Conservation (phyloP, 495 filamentous ascomycete genomes). For the Tetracladium marchalianum region DNA sequence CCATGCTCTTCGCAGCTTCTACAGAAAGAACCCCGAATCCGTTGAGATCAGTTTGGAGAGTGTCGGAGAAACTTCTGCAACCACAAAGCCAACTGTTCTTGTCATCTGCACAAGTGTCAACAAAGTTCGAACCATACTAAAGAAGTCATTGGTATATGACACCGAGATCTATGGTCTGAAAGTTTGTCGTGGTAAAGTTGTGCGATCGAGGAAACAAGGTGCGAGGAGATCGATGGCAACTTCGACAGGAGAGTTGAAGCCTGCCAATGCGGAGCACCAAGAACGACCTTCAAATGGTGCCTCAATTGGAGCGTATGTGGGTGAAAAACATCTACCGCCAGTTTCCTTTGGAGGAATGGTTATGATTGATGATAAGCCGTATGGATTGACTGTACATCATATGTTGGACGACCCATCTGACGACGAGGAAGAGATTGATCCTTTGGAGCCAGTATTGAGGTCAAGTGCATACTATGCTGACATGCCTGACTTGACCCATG, state of each 20-base stretch:
- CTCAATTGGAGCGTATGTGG: slow-evolving; percentile 83
- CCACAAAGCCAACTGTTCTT: slow-evolving; percentile 62
- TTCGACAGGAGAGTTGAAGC: slow-evolving; percentile 23
- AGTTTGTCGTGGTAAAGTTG: slow-evolving; percentile 59
- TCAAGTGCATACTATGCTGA: slow-evolving; percentile 20
- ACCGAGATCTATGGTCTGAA: slow-evolving; percentile 44
- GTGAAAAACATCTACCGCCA: slow-evolving; percentile 73
- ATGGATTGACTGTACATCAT: slow-evolving; percentile 93
- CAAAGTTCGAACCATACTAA: slow-evolving; percentile 59
- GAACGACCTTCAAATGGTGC: slow-evolving; percentile 72
- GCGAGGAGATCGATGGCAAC: slow-evolving; percentile 15
- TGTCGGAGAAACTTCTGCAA: slow-evolving; percentile 55
- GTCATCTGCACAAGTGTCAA: slow-evolving; percentile 64
- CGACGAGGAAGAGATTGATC: slow-evolving; percentile 32
- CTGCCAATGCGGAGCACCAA: slow-evolving; percentile 58
- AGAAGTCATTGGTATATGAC: slow-evolving; percentile 60
- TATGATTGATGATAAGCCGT: slow-evolving; percentile 69
- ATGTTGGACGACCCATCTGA: slow-evolving; percentile 79
- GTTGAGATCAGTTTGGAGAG: slow-evolving; percentile 67
- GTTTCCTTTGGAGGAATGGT: slow-evolving; percentile 86
- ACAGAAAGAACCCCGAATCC: slow-evolving; percentile 56
- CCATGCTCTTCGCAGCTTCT: slow-evolving; percentile 46
- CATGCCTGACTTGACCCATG: slow-evolving; percentile 17
- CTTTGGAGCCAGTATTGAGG: slow-evolving; percentile 24
- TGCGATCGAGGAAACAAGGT: slow-evolving; percentile 47